Evolutionary conservation across 768 basidiomycete species (phyloP).

Genomic region (Postia placenta): DNA sequence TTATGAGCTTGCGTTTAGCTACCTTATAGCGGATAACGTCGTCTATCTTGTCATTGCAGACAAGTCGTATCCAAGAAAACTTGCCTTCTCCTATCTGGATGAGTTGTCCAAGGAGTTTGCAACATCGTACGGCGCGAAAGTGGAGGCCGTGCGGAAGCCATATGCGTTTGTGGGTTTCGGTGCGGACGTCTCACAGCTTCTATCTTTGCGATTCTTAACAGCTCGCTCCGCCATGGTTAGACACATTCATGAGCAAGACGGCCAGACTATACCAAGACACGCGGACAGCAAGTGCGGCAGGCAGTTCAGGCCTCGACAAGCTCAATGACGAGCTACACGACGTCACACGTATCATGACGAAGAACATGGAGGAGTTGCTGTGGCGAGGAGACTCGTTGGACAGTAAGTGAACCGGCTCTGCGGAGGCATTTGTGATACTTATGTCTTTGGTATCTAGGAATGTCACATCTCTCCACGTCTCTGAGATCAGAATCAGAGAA

Average conservation of each 20-base stretch:
- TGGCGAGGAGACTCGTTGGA: constrained; percentile 98
- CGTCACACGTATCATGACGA: constrained; percentile 99
- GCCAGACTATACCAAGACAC: constrained; percentile 93
- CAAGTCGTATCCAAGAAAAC: constrained; percentile 94
- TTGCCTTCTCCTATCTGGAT: constrained; percentile 95
- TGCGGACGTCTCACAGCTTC: constrained; percentile 32
- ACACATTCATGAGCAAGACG: constrained; percentile 99
- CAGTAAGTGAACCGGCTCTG: no score
- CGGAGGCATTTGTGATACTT: no score
- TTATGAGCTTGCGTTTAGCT: constrained; percentile 42
- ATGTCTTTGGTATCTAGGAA: constrained; percentile 54
- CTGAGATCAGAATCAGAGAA: constrained; percentile 95
- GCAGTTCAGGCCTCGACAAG: constrained; percentile 65
- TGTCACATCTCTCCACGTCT: constrained; percentile 95
- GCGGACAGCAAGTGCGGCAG: constrained; percentile 70
- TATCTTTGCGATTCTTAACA: background rate
- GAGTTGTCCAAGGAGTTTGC: constrained; percentile 96
- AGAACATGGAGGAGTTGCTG: constrained; percentile 98
- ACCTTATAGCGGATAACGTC: constrained; percentile 91
- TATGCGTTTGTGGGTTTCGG: constrained; percentile 99
- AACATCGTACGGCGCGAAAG: constrained; percentile 86
- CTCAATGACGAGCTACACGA: constrained; percentile 96
- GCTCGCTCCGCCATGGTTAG: constrained; percentile 32
- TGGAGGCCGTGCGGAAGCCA: constrained; percentile 90
- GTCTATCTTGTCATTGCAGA: constrained; percentile 94